A percentile compares a stretch with the other conserved stretches of the same genome.
Evolutionary conservation across 2,329 filamentous ascomycete species (phyloP).

Genomic region (Colletotrichum chlorophyti): DNA sequence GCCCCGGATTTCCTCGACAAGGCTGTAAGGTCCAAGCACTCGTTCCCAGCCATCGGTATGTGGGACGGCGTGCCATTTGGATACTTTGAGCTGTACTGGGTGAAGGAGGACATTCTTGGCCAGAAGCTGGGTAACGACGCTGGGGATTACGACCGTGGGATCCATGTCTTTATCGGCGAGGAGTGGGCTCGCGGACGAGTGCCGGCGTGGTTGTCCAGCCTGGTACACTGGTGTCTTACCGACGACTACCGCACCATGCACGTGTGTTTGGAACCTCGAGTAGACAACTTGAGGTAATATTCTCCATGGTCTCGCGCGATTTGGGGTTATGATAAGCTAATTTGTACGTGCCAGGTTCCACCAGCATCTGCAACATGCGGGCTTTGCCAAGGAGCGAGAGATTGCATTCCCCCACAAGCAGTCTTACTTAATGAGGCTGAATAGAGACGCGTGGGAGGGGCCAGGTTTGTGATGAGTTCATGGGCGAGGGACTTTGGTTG

Average conservation of each 20-base stretch:
- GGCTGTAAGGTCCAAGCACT: constrained; percentile 72
- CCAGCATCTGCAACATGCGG: constrained; percentile 72
- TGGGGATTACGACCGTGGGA: constrained; percentile 83
- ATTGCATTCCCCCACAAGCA: constrained; percentile 92
- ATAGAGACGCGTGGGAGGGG: constrained; percentile 80
- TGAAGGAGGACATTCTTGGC: constrained; percentile 86
- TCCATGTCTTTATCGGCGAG: constrained; percentile 91
- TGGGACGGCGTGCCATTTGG: constrained; percentile 97
- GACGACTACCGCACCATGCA: constrained; percentile 82
- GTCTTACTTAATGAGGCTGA: constrained; percentile 82
- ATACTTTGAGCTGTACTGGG: constrained; percentile 98
- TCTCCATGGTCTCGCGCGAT: no score
- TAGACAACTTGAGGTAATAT: constrained; percentile 86
- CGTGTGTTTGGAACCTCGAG: constrained; percentile 85
- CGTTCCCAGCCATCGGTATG: constrained; percentile 88
- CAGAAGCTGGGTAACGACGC: constrained; percentile 69
- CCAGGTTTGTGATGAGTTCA: constrained; percentile 59
- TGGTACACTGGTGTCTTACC: constrained; percentile 86
- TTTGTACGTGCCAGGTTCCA: constrained; percentile 38
- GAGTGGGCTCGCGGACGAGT: constrained; percentile 89
- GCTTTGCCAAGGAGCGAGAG: constrained; percentile 88
- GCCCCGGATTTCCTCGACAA: constrained; percentile 70
- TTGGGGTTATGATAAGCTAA: neutral
- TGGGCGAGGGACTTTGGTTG: no score
- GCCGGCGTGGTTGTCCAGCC: constrained; percentile 79